Evolutionary conservation across 164 flowering plant species (phyloP).

Genomic region (Stephania yunnanensis): DNA sequence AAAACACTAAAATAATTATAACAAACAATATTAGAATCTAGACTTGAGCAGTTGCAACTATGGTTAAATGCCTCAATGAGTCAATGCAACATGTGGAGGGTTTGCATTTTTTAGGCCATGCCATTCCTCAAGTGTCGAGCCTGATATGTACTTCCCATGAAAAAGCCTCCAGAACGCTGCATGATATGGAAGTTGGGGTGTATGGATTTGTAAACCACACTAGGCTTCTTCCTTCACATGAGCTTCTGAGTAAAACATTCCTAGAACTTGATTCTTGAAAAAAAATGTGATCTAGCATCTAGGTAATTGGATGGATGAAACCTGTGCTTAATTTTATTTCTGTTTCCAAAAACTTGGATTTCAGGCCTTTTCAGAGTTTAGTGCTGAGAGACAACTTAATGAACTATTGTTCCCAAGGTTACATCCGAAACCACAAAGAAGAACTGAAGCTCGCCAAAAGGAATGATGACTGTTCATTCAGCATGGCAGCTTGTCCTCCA

Average conservation of each 20-base stretch:
- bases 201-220: not conserved
- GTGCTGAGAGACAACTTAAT: slow-evolving; percentile 79
- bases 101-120: not conserved
- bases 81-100: not conserved
- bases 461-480: slow-evolving; percentile 20
- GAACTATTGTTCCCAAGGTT: slow-evolving; percentile 69
- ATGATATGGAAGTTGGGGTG: not conserved
- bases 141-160: not conserved
- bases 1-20: not conserved
- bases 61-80: not conserved
- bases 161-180: not conserved
- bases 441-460: slow-evolving; percentile 47
- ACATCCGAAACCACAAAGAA: slow-evolving; percentile 39
- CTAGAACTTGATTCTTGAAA: not conserved
- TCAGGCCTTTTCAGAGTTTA: slow-evolving; percentile 84
- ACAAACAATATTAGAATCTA: not conserved
- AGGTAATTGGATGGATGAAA: not conserved
- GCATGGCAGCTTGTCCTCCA: slow-evolving; percentile 7
- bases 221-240: not conserved
- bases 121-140: not conserved
- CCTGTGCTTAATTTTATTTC: not conserved
- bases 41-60: not conserved
- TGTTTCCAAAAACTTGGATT: slow-evolving; percentile 14
- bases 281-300: not conserved
- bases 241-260: not conserved